These are phyloP conservation scores for Carex myosuroides DNA, from an alignment of 176 grass and related monocot genomes.

Conservation along the genomic window DNA sequence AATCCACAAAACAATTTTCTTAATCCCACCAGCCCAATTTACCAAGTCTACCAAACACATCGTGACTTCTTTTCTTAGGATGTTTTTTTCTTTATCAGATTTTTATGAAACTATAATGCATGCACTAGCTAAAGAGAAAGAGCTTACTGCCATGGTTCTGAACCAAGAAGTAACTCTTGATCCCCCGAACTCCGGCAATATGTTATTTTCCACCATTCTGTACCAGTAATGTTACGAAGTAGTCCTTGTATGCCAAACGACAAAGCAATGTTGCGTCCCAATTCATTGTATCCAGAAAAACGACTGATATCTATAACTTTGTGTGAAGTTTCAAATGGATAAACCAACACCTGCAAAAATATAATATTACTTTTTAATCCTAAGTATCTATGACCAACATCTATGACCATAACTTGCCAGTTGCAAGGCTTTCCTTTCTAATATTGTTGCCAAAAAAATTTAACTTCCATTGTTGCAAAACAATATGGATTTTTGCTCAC, in stretches of 20 bases:
- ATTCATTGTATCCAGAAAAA: neutral
- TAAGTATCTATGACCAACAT: neutral
- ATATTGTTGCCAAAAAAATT: neutral
- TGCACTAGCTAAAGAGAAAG: neutral
- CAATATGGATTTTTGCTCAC: neutral
- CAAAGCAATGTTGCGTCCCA: neutral
- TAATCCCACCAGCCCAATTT: neutral
- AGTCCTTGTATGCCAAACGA: neutral
- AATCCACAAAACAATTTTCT: no score
- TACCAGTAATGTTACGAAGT: neutral
- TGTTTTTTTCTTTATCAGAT: neutral
- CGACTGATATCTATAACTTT: neutral
- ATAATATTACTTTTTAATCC: neutral
- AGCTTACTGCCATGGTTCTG: neutral
- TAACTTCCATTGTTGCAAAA: neutral
- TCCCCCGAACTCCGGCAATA: neutral
- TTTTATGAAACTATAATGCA: neutral
- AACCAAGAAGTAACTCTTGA: neutral
- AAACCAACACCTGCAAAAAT: neutral
- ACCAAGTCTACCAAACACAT: neutral
- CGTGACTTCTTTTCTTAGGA: neutral
- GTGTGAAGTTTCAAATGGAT: neutral
- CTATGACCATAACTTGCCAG: neutral
- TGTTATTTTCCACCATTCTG: neutral
- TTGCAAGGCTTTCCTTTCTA: neutral